Base-by-base conservation (phyloP, 2,329 filamentous ascomycete species). In the Myriangium duriaei region DNA sequence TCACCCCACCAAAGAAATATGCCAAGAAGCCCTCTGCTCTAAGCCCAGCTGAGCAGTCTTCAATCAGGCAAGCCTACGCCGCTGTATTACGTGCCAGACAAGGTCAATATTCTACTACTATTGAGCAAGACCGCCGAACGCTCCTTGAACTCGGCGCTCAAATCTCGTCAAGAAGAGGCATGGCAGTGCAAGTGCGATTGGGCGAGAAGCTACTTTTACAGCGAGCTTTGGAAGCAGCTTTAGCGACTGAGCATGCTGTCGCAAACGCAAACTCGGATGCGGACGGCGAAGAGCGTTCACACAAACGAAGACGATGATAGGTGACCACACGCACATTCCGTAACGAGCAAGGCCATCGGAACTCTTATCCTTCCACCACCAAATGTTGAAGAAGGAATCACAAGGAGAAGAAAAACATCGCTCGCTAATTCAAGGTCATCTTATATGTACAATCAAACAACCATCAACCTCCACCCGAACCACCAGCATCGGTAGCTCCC, bases 181-280 rank as follows among this genome's bases (percentile, higher is more conserved):
- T 81, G 75, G 81, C 81, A 0, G 51, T 76, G 14, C 62, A 71
- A 35, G 79, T 86, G 24, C 71, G 82, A 42, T 58, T 77, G 2
- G 82, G 81, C 11, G 82, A 88, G 58, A 85, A 85, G 55, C 67
- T 68, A 47, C 63, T 87, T 4, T 52, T 86, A 15, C 58, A 65
- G 39, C 67, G 74, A 49, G 64, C 75, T 1, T 63, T 45, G 17
- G 41, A 43, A 13, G 43, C n/a, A n/a, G n/a, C n/a, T n/a, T n/a
- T n/a, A n/a, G n/a, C n/a, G n/a, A n/a, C n/a, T n/a, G n/a, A n/a
- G n/a, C n/a, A n/a, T n/a, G n/a, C n/a, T n/a, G n/a, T n/a, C n/a
- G n/a, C n/a, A n/a, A n/a, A n/a, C n/a, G n/a, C n/a, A n/a, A n/a
- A n/a, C n/a, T n/a, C n/a, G n/a, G n/a, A n/a, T n/a, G n/a, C n/a